Conservation (phyloP, 345 rosid species). For the Schrenkiella parvula region DNA sequence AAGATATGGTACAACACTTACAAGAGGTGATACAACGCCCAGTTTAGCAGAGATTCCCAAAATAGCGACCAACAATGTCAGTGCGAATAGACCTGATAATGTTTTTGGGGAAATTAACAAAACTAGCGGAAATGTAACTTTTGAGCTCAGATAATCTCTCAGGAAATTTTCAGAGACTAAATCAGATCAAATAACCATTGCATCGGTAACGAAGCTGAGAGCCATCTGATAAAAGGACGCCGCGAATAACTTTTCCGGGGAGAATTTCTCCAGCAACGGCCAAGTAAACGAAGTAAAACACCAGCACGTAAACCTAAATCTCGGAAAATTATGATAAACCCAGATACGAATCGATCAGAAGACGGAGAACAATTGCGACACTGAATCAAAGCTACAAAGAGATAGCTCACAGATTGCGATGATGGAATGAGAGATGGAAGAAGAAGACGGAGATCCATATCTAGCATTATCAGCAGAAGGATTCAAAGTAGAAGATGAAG, state of each 20-base stretch:
- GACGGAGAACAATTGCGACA: background rate
- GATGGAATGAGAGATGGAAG: conserved; percentile 52
- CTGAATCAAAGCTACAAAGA: background rate
- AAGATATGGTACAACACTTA: conserved; percentile 24
- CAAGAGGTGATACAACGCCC: conserved; percentile 56
- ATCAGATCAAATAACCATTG: conserved; percentile 45
- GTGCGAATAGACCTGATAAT: conserved; percentile 50
- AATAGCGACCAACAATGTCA: conserved; percentile 49
- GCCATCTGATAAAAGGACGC: conserved; percentile 59
- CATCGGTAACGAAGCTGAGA: conserved; percentile 68
- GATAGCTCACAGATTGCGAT: conserved; percentile 49
- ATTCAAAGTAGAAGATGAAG: conserved; percentile 15
- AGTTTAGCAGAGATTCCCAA: conserved; percentile 55
- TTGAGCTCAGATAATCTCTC: background rate
- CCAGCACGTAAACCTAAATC: conserved; percentile 47
- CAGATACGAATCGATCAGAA: background rate
- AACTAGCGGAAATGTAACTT: background rate
- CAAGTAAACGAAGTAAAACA: conserved; percentile 57
- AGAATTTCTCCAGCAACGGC: conserved; percentile 57
- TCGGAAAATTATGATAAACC: background rate
- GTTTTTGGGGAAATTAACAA: background rate
- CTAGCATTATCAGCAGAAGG: background rate
- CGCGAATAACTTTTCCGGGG: conserved; percentile 69
- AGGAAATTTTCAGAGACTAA: background rate
- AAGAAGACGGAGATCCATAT: conserved; percentile 51